These are phyloP conservation scores for Bombardia bombarda DNA, from an alignment of 495 filamentous ascomycete species.

Conservation along the genomic window DNA sequence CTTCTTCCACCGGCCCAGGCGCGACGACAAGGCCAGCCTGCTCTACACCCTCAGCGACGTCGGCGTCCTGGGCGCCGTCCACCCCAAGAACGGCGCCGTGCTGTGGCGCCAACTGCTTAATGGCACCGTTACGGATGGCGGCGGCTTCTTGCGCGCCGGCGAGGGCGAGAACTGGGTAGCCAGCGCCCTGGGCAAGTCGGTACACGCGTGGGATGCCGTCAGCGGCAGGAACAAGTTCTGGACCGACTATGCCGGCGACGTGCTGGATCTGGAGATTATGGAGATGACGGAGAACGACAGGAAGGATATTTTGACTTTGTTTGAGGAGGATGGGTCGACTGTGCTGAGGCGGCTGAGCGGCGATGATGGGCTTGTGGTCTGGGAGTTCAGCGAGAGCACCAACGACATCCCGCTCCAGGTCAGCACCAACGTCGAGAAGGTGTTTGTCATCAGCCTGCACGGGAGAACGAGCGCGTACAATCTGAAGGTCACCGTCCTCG, in stretches of 20 bases:
- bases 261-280: constrained; percentile 73
- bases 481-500: constrained; percentile 64
- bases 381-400: constrained; percentile 64
- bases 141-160: constrained; percentile 57
- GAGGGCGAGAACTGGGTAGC: constrained; percentile 68
- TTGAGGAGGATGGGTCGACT: constrained; percentile 45
- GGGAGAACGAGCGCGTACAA: constrained; percentile 58
- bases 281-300: constrained; percentile 55
- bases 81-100: constrained; percentile 74
- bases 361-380: constrained; percentile 62
- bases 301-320: constrained; percentile 68
- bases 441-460: constrained; percentile 73
- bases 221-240: constrained; percentile 75
- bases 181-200: constrained; percentile 55
- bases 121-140: constrained; percentile 24
- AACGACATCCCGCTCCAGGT: constrained; percentile 70
- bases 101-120: constrained; percentile 76
- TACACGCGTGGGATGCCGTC: constrained; percentile 77
- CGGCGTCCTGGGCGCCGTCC: constrained; percentile 75
- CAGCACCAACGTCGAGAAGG: constrained; percentile 61
- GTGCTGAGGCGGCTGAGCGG: constrained; percentile 64
- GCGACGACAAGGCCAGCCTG: constrained; percentile 74
- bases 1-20: constrained; percentile 86
- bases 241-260: constrained; percentile 45
- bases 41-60: constrained; percentile 86